Evolutionary conservation across 495 filamentous ascomycete species (phyloP).

Genomic region (Talaromyces nanjingensis): DNA sequence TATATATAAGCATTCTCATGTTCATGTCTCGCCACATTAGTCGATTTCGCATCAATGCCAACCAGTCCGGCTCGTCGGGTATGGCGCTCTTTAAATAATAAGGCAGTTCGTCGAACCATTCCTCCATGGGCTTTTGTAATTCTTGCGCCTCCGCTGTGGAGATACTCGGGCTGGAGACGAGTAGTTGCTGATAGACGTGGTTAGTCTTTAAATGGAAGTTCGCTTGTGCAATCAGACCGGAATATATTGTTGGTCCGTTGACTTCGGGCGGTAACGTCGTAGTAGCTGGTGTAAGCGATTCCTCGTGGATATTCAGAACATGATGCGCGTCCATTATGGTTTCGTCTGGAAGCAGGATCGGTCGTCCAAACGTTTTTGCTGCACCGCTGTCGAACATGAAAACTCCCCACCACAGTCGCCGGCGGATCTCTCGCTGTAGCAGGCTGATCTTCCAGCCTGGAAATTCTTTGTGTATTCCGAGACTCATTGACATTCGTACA

Average conservation of each 20-base stretch:
- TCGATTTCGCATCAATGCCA: conserved; percentile 32
- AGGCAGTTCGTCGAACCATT: conserved; percentile 40
- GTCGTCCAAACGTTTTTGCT: conserved; percentile 41
- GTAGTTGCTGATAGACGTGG: conserved; percentile 37
- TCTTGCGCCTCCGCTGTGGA: conserved; percentile 39
- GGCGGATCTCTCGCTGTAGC: conserved; percentile 39
- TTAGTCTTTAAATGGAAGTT: conserved; percentile 44
- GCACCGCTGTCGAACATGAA: conserved; percentile 44
- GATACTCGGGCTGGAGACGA: conserved; percentile 42
- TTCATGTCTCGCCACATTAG: conserved; percentile 47
- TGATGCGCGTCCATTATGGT: conserved; percentile 40
- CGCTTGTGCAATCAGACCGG: conserved; percentile 41
- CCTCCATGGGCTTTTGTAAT: conserved; percentile 40
- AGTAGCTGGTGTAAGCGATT: conserved; percentile 34
- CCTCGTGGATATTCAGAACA: conserved; percentile 44
- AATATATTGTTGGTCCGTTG: conserved; percentile 41
- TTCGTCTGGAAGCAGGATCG: conserved; percentile 40
- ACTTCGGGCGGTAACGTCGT: conserved; percentile 34
- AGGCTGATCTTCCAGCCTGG: conserved; percentile 46
- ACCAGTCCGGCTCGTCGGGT: conserved; percentile 26
- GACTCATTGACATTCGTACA: conserved; percentile 45
- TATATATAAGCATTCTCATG: conserved; percentile 44
- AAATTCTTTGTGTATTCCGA: conserved; percentile 51
- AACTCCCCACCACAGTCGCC: conserved; percentile 42
- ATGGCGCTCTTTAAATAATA: conserved; percentile 35